Evolutionary conservation across 192 early-diverging fungal genomes (phyloP).

Genomic region (Radiomyces spectabilis): DNA sequence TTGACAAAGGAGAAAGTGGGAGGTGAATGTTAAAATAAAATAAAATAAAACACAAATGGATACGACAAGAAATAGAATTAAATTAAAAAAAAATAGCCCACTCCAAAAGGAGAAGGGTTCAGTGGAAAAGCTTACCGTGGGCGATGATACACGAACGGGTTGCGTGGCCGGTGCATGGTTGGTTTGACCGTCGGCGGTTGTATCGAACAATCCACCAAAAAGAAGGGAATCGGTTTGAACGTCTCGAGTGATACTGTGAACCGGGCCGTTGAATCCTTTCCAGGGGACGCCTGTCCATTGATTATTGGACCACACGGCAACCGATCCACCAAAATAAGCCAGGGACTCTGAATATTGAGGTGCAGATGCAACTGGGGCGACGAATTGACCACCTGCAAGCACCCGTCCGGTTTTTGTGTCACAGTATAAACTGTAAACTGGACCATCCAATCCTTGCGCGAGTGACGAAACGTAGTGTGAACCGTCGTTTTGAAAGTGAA

Average conservation of each 20-base stretch:
- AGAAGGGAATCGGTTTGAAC: slow-evolving; percentile 40
- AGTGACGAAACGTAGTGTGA: slow-evolving; percentile 3
- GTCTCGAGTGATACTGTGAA: slow-evolving; percentile 48
- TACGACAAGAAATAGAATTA: no score
- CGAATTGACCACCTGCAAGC: slow-evolving; percentile 23
- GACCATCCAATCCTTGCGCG: slow-evolving; percentile 22
- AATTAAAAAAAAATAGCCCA: no score
- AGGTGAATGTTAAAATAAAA: slow-evolving; percentile 11
- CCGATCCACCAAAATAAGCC: slow-evolving; percentile 10
- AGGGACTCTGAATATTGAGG: slow-evolving; percentile 5
- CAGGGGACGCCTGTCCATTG: slow-evolving; percentile 54
- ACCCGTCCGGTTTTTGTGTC: slow-evolving; percentile 9
- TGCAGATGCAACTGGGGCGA: slow-evolving; percentile 9
- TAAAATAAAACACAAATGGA: no score
- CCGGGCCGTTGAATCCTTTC: slow-evolving; percentile 61
- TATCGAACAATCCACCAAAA: slow-evolving; percentile 62
- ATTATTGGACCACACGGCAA: slow-evolving; percentile 18
- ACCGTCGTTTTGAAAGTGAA: background rate
- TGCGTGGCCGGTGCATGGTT: slow-evolving; percentile 35
- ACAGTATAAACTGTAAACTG: slow-evolving; percentile 21
- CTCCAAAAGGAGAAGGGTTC: no score
- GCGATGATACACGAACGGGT: slow-evolving; percentile 37
- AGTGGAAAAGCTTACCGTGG: slow-evolving; percentile 16
- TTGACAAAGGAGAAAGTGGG: background rate
- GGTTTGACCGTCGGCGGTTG: slow-evolving; percentile 57